Percentiles rank a stretch among this genome's conserved stretches.
Evolutionary conservation across 805 yeast genomes (phyloP).

Genomic region (Hanseniaspora meyeri): DNA sequence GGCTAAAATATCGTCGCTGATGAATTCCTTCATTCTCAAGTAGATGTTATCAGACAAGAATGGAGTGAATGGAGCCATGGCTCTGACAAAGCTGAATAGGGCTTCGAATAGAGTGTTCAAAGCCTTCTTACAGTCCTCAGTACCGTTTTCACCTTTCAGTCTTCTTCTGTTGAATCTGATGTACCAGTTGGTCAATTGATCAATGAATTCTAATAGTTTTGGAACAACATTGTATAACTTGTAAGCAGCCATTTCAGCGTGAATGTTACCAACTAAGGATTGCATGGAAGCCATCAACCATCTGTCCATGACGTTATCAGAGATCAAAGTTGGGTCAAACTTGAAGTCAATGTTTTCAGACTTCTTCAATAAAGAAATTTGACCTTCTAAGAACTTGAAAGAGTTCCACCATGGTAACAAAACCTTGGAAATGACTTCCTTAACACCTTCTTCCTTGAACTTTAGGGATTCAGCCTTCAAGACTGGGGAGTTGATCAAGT

Average conservation of each 20-base stretch:
- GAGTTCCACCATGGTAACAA: constrained; percentile 98
- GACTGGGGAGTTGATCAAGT: constrained; percentile 94
- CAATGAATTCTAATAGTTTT: constrained; percentile 73
- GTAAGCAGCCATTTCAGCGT: constrained; percentile 79
- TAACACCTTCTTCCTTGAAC: constrained; percentile 97
- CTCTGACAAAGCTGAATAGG: constrained; percentile 73
- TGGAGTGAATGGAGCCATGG: constrained; percentile 99
- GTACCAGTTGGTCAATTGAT: constrained; percentile 96
- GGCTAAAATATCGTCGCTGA: constrained; percentile 46
- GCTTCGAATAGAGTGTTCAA: constrained; percentile 87
- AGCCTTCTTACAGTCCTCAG: constrained; percentile 72
- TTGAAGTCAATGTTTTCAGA: constrained; percentile 56
- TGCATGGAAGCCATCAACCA: constrained; percentile 97
- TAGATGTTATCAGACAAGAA: constrained; percentile 85
- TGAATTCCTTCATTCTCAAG: constrained; percentile 53
- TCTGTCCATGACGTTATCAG: constrained; percentile 89
- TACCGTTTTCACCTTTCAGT: constrained; percentile 86
- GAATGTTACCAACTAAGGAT: constrained; percentile 74
- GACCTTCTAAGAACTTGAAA: constrained; percentile 90
- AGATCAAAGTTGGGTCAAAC: constrained; percentile 50
- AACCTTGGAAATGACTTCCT: constrained; percentile 92
- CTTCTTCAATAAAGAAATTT: constrained; percentile 73
- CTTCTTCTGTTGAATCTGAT: constrained; percentile 96
- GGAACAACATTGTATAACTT: constrained; percentile 95
- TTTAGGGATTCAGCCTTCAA: constrained; percentile 91